Evolutionary conservation across 2,329 filamentous ascomycete genomes (phyloP).

Genomic region (Fusarium dlaminii): DNA sequence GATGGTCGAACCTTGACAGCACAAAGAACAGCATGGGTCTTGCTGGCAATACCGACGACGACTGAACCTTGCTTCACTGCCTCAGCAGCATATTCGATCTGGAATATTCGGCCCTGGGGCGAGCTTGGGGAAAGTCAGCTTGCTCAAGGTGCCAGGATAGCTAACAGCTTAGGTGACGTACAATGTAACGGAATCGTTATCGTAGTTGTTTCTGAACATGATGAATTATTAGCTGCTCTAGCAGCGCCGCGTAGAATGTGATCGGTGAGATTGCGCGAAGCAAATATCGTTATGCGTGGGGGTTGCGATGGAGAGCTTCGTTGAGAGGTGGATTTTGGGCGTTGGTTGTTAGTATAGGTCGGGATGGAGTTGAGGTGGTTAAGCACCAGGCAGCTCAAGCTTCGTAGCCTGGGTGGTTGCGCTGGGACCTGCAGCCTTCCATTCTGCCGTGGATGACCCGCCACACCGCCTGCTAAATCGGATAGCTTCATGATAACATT

Average conservation of each 20-base stretch:
- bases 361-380: constrained; percentile 36
- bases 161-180: constrained; percentile 59
- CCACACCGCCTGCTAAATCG: constrained; percentile 38
- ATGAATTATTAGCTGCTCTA: constrained; percentile 36
- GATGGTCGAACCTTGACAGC: constrained; percentile 82
- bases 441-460: constrained; percentile 37
- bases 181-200: constrained; percentile 99
- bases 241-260: constrained; percentile 30
- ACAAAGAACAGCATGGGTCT: constrained; percentile 95
- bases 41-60: constrained; percentile 95
- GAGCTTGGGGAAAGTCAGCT: constrained; percentile 69
- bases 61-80: constrained; percentile 99
- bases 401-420: constrained; percentile 48
- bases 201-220: constrained; percentile 99
- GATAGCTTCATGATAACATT: constrained; percentile 29
- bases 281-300: constrained; percentile 12
- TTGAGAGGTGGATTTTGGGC: constrained; percentile 31
- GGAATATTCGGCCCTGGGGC: constrained; percentile 98
- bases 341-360: constrained; percentile 28
- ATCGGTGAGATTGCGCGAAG: constrained; percentile 10
- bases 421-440: constrained; percentile 15
- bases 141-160: constrained; percentile 28
- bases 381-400: constrained; percentile 50
- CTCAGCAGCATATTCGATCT: constrained; percentile 98
- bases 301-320: constrained; percentile 26